A percentile compares a stretch with the other conserved stretches of the same genome.
Conservation (phyloP, 2,329 filamentous ascomycete species). For the Cadophora malorum region DNA sequence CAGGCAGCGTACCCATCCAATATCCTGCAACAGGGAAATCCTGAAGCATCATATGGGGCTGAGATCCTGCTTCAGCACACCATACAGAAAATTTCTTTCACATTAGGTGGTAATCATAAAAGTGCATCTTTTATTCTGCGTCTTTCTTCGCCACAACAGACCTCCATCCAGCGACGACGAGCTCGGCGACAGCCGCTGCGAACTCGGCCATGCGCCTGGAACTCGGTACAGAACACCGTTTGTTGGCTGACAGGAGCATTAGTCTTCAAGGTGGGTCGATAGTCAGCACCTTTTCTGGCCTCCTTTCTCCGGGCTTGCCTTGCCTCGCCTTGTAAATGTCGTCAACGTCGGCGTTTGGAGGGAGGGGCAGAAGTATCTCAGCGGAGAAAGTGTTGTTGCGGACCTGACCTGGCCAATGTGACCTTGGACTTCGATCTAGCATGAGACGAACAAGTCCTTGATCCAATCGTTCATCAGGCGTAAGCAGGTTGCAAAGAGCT, state of each 20-base stretch:
- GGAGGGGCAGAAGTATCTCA: constrained; percentile 2
- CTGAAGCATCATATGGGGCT: not conserved
- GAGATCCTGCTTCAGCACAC: not conserved
- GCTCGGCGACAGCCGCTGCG: constrained; percentile 12
- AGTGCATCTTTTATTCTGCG: not conserved
- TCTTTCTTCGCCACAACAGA: not conserved
- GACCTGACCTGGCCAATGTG: not conserved
- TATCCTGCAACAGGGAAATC: constrained; percentile 1
- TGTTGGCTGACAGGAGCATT: constrained; percentile 9
- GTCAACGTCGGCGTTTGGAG: constrained; percentile 11
- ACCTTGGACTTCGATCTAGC: not conserved
- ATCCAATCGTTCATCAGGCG: not conserved
- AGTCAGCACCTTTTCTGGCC: not conserved
- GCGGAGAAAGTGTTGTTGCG: constrained; percentile 12
- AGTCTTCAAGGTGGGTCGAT: constrained; percentile 3
- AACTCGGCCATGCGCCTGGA: constrained; percentile 9
- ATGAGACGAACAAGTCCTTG: not conserved
- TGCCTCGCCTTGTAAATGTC: constrained; percentile 3
- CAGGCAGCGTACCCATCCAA: not conserved
- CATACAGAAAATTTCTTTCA: not conserved
- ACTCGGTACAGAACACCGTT: constrained; percentile 6
- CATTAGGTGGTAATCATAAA: not conserved
- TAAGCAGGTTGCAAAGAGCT: not conserved
- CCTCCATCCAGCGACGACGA: not conserved
- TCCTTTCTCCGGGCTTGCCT: not conserved